Conservation (phyloP, 768 basidiomycete species). For the Gautieria morchelliformis region DNA sequence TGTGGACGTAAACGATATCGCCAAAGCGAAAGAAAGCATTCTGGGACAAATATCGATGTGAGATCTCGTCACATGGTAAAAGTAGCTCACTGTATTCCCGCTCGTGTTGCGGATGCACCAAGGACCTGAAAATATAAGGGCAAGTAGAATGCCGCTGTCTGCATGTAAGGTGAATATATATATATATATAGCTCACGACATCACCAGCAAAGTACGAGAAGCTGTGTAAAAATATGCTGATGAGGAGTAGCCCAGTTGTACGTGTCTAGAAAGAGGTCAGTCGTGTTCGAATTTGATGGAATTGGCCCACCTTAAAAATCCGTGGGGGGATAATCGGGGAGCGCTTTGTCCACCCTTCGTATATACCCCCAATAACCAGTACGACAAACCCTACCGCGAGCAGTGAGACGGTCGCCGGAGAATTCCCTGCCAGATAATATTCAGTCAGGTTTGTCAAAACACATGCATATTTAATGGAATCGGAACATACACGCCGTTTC, state of each 20-base stretch:
- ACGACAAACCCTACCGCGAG: slow-evolving; percentile 48
- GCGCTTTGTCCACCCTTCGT: slow-evolving; percentile 52
- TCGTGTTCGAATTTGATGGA: not conserved
- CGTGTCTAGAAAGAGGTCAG: slow-evolving; percentile 40
- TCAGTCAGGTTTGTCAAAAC: not conserved
- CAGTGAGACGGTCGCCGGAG: slow-evolving; percentile 49
- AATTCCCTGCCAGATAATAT: slow-evolving; percentile 44
- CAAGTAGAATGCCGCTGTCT: slow-evolving; percentile 23
- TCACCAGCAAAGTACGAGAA: slow-evolving; percentile 49
- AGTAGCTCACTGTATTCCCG: slow-evolving; percentile 21
- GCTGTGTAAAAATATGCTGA: slow-evolving; percentile 54
- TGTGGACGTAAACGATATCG: slow-evolving; percentile 13
- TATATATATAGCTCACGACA: not conserved
- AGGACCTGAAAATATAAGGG: slow-evolving; percentile 35
- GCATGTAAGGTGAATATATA: not conserved
- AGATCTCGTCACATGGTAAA: not conserved
- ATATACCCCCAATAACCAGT: slow-evolving; percentile 41
- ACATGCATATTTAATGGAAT: not conserved
- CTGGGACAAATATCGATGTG: slow-evolving; percentile 12
- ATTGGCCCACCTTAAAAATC: slow-evolving; percentile 47
- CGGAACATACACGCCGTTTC: slow-evolving; percentile 49
- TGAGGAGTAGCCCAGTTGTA: slow-evolving; percentile 53
- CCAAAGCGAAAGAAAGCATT: slow-evolving; percentile 28
- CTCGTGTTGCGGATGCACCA: slow-evolving; percentile 26
- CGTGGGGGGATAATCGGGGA: slow-evolving; percentile 69